These are phyloP conservation scores for Eucalyptus paniculata DNA, from an alignment of 345 rosid species.

Conservation along the genomic window DNA sequence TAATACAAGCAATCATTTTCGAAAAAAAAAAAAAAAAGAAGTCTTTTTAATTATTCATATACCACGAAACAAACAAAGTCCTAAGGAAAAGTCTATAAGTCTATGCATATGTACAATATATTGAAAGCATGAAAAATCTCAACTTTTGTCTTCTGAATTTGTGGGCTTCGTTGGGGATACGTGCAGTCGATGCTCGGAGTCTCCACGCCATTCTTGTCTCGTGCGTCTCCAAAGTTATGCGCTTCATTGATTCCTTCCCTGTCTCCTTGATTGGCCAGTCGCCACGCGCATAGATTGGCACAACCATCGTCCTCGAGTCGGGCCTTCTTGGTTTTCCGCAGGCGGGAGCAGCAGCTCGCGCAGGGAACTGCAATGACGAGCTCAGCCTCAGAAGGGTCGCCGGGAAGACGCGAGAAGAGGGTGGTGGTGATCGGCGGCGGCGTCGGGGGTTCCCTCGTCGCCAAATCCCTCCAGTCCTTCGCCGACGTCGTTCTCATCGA, in stretches of 20 bases:
- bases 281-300: background rate
- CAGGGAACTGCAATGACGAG: background rate
- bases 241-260: background rate
- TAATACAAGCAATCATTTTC: too few species aligned
- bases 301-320: background rate
- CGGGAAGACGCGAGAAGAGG: background rate
- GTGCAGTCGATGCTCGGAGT: background rate
- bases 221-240: background rate
- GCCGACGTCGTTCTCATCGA: slow-evolving; percentile 30
- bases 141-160: too few species aligned
- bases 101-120: too few species aligned
- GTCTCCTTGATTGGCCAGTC: background rate
- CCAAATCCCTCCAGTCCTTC: slow-evolving; percentile 19
- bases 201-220: background rate
- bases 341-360: background rate
- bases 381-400: background rate
- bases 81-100: too few species aligned
- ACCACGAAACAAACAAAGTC: background rate
- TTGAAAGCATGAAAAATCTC: too few species aligned
- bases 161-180: too few species aligned
- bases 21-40: too few species aligned
- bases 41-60: too few species aligned
- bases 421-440: slow-evolving; percentile 38
- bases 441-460: slow-evolving; percentile 27
- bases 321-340: background rate